Conservation (phyloP, 495 filamentous ascomycete genomes). For the Tuber indicum region DNA sequence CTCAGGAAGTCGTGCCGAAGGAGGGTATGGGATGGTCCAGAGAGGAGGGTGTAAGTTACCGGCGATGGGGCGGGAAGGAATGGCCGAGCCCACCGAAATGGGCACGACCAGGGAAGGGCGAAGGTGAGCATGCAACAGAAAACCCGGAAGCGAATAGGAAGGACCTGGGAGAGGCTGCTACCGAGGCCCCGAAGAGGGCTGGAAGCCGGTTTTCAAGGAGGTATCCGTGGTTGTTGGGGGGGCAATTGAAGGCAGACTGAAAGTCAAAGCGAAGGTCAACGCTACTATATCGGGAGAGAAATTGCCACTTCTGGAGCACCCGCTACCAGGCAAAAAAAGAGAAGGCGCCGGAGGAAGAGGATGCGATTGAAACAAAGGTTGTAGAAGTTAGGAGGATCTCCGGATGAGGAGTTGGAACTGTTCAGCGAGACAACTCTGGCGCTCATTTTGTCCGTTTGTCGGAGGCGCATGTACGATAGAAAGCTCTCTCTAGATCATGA, state of each 20-base stretch:
- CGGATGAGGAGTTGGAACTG: background rate
- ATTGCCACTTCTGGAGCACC: background rate
- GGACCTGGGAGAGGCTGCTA: background rate
- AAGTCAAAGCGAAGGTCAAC: background rate
- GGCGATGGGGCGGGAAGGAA: conserved; percentile 82
- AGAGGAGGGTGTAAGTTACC: conserved; percentile 71
- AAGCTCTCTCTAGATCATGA: background rate
- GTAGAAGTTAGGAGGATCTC: background rate
- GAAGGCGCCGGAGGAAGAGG: background rate
- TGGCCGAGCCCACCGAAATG: conserved; percentile 79
- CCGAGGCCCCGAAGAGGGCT: background rate
- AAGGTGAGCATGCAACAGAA: conserved; percentile 46
- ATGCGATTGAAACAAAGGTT: background rate
- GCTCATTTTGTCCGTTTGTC: background rate
- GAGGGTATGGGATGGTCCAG: conserved; percentile 77
- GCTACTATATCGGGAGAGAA: background rate
- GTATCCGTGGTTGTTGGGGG: background rate
- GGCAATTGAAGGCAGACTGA: background rate
- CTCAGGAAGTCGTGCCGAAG: too few relatives aligned
- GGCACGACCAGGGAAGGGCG: conserved; percentile 58
- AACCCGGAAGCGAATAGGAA: background rate
- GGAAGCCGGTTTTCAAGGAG: background rate
- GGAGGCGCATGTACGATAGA: background rate
- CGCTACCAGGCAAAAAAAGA: background rate
- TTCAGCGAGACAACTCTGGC: background rate